phyloP scores from a whole-genome alignment of 225 moss, liverwort and hornwort species.

The Polytrichum formosum region DNA sequence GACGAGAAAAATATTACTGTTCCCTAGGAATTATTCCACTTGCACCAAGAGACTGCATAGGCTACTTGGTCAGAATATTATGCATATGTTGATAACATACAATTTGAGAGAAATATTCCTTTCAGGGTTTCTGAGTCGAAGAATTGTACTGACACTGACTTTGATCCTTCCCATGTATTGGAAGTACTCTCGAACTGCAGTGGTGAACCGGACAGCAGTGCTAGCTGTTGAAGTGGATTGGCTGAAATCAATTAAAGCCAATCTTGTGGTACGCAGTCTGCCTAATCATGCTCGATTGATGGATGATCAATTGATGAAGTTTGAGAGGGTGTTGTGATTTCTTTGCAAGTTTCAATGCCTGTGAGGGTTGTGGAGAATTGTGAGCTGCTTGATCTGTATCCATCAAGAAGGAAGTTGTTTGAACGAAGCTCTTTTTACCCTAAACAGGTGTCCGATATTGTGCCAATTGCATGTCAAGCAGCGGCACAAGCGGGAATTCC shows the following conservation, averaged over 20 bases:
- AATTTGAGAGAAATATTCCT: neutral
- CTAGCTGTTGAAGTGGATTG: constrained; percentile 67
- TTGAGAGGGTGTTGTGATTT: no score
- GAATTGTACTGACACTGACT: neutral
- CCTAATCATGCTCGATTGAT: neutral
- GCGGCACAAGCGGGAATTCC: constrained; percentile 75
- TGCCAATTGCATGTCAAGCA: constrained; percentile 86
- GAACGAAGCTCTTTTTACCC: constrained; percentile 2
- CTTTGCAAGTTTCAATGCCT: no score
- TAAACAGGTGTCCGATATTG: constrained; percentile 77
- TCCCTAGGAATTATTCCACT: no score
- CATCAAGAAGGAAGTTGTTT: no score
- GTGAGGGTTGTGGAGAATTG: no score
- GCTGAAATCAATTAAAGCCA: constrained; percentile 65
- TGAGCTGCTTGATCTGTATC: no score
- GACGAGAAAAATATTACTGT: no score
- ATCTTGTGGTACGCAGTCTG: constrained; percentile 65
- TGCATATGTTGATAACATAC: no score
- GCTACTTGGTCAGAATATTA: no score
- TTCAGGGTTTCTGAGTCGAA: neutral
- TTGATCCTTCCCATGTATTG: neutral
- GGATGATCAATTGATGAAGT: no score
- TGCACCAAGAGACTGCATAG: no score
- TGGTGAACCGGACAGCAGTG: constrained; percentile 58
- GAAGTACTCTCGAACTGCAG: constrained; percentile 76